phyloP scores from a whole-genome alignment of 2,329 filamentous ascomycete genomes.

The Trichophyton equinum region DNA sequence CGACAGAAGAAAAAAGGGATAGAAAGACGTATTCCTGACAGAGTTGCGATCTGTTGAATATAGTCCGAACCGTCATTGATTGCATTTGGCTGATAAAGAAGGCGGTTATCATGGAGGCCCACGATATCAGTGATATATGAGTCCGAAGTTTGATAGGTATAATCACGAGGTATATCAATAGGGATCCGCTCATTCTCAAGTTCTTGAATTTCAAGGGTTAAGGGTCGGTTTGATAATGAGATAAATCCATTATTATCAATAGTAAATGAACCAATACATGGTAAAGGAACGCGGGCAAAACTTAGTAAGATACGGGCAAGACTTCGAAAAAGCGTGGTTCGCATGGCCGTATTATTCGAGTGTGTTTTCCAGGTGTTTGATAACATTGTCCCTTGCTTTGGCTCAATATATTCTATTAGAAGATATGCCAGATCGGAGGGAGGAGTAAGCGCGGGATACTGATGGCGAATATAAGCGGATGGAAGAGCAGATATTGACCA shows the following conservation, averaged over 20 bases:
- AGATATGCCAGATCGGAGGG: constrained; percentile 8
- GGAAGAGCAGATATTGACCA: background rate
- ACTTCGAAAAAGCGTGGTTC: constrained; percentile 16
- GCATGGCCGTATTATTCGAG: constrained; percentile 10
- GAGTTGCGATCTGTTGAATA: constrained; percentile 17
- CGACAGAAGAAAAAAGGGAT: constrained; percentile 13
- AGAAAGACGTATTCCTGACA: constrained; percentile 24
- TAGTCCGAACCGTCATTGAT: constrained; percentile 9
- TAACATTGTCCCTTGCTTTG: constrained; percentile 15
- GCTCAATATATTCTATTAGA: constrained; percentile 16
- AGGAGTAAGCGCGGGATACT: background rate
- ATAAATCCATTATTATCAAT: constrained; percentile 20
- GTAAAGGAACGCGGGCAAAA: constrained; percentile 15
- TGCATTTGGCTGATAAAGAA: constrained; percentile 20
- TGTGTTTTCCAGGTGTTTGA: constrained; percentile 16
- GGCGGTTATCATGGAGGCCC: constrained; percentile 18
- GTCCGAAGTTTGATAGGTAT: constrained; percentile 18
- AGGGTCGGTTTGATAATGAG: constrained; percentile 17
- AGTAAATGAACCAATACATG: constrained; percentile 25
- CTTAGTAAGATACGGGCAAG: constrained; percentile 15
- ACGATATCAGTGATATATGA: constrained; percentile 20
- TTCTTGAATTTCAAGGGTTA: constrained; percentile 17
- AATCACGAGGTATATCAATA: constrained; percentile 16
- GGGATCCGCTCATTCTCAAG: constrained; percentile 20
- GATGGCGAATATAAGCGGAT: constrained; percentile 2